Base-by-base conservation (phyloP, 1,284 basidiomycete species). In the Stereum hirsutum region DNA sequence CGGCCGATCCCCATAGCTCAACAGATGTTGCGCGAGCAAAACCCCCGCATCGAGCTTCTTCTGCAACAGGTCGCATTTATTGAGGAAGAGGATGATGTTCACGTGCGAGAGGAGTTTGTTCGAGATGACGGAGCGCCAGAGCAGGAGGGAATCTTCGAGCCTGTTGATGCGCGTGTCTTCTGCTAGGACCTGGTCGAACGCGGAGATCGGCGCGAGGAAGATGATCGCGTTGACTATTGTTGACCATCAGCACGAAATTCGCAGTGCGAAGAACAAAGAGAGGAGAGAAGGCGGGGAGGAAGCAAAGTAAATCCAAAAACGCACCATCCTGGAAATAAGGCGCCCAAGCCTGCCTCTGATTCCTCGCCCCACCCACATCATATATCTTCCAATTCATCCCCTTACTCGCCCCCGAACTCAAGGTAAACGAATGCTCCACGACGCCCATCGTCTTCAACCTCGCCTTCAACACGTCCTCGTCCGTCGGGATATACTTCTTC, bases 131-230 rank as follows among this genome's bases (percentile, higher is more conserved):
- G 65, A 60, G 54, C 72, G 77, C 82, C 84, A 89, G 11, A 88
- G 62, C 23, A 75, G 57, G 40, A 89, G 64, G 1, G 84, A 85
- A 58, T 89, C 86, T 55, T 88, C 81, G 19, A 89, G 56, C 46
- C 86, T 70, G 57, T 89, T 89, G 21, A 84, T 75, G 35, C 63
- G 65, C 8, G 70, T 63, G 54, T 88, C 83, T 71, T 89, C 86
- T 12, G 73, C 66, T 42, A 89, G 69, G 34, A 83, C 75, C 64
- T 89, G 85, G 64, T 89, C 86, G 53, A 89, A 89, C 20, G 80
- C 82, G 34, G 85, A 88, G 47, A 89, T 86, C 21, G 86, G 85
- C 31, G 82, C 85, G 44, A 89, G 71, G 62, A 89, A 89, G 47
- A 89, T 89, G 55, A 89, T 84, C 32, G 83, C 83, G 56, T 86